Base-by-base conservation (phyloP, 306 rosid species). In the Quercus aquifolioides region DNA sequence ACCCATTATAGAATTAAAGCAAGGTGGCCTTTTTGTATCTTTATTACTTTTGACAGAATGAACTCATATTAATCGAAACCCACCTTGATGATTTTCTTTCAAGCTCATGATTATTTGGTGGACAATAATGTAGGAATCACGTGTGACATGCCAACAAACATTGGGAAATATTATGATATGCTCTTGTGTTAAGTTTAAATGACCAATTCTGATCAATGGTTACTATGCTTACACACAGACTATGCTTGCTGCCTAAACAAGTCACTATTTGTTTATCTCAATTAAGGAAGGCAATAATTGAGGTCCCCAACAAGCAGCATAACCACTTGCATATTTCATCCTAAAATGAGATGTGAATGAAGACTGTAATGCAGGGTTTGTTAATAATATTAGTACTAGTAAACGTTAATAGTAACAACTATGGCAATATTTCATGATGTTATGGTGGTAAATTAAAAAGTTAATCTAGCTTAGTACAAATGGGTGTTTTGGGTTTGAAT, bases 121-220 rank as follows among this genome's bases (percentile, higher is more conserved):
- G 90, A 30, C 72, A 80, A 28, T 60, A 74, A 23, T 64, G 85
- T 77, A 80, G 33, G 62, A 60, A 74, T 15, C 20, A 19, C 84
- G 71, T 79, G 79, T 76, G 90, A 87, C 90, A 70, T 85, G 74
- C 80, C 84, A 89, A 81, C 90, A 75, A 19, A 83, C 70, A 33
- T 33, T 30, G 46, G 51, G 57, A 71, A 76, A 56, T 76, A 79
- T 49, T 64, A 86, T 89, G 84, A 83, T 65, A 28, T 8, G 71
- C 11, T 60, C 85, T 68, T 76, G 82, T 84, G 87, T 80, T 19
- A 68, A 38, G 65, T 83, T 76, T 68, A 21, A 15, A 56, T 74
- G 79, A 54, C 88, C 86, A 69, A 26, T 81, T 79, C 25, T n/a
- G 70, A 10, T 49, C 46, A 8, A 41, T 41, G 46, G 46, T 41